A percentile compares a stretch with the other conserved stretches of the same genome.
Evolutionary conservation across 352 stramenopile genomes (phyloP).

Genomic region (Thalassiosira mediterranea): DNA sequence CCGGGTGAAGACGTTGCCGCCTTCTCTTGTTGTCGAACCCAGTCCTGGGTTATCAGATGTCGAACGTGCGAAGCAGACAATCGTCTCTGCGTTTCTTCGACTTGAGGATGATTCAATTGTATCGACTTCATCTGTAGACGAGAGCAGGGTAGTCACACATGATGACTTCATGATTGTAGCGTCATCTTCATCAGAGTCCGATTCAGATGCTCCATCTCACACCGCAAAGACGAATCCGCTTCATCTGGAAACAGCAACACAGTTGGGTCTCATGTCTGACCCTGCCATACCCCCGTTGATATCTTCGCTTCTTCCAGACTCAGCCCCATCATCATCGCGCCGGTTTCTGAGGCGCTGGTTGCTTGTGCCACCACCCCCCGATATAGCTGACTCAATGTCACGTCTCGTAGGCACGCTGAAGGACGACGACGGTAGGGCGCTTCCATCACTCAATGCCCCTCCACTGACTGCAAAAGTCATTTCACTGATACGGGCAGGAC

Average conservation of each 20-base stretch:
- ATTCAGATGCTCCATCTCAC: background rate
- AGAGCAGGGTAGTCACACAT: slow-evolving; percentile 13
- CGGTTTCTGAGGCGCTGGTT: slow-evolving; percentile 77
- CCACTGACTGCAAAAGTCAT: slow-evolving; percentile 79
- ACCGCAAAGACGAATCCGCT: slow-evolving; percentile 53
- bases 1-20: slow-evolving; percentile 50
- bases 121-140: background rate
- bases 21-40: slow-evolving; percentile 52
- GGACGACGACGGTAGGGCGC: slow-evolving; percentile 25
- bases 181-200: slow-evolving; percentile 1
- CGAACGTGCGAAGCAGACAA: slow-evolving; percentile 56
- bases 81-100: slow-evolving; percentile 54
- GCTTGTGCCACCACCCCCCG: slow-evolving; percentile 68
- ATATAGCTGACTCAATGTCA: slow-evolving; percentile 71
- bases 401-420: slow-evolving; percentile 57
- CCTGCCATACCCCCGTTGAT: slow-evolving; percentile 72
- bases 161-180: slow-evolving; percentile 55
- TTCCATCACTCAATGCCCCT: slow-evolving; percentile 63
- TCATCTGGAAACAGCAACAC: slow-evolving; percentile 77
- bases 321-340: slow-evolving; percentile 55
- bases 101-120: slow-evolving; percentile 38
- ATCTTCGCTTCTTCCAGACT: slow-evolving; percentile 64
- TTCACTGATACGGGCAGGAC: slow-evolving; percentile 76
- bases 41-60: slow-evolving; percentile 43
- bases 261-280: slow-evolving; percentile 76